Evolutionary conservation across 1,284 basidiomycete species (phyloP).

Genomic region (Fomitopsis schrenkii): DNA sequence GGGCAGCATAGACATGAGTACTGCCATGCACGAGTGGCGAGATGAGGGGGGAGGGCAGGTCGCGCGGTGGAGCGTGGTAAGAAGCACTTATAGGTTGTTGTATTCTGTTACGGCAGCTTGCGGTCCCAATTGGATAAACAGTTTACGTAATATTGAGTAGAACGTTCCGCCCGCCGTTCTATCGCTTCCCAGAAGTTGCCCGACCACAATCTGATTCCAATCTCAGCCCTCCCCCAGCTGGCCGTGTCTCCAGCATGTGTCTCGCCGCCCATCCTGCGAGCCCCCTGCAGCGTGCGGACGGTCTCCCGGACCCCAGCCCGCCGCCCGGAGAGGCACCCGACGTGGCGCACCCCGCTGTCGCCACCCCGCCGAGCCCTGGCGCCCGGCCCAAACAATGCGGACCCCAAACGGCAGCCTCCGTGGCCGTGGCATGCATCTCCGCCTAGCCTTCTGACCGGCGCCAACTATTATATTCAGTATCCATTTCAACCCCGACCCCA

Average conservation of each 20-base stretch:
- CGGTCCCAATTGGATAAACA: constrained; percentile 23
- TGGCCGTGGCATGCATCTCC: background rate
- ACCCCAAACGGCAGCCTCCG: background rate
- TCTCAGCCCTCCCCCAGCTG: constrained; percentile 6
- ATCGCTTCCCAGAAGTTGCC: constrained; percentile 11
- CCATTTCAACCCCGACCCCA: background rate
- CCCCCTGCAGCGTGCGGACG: background rate
- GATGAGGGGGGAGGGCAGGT: constrained; percentile 17
- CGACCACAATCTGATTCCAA: constrained; percentile 20
- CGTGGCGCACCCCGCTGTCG: background rate
- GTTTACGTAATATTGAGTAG: constrained; percentile 19
- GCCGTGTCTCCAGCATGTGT: background rate
- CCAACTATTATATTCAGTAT: background rate
- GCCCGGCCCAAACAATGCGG: background rate
- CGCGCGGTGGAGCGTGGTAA: constrained; percentile 20
- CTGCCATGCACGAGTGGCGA: constrained; percentile 10
- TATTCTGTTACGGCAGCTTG: constrained; percentile 25
- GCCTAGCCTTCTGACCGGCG: constrained; percentile 3
- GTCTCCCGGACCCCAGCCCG: background rate
- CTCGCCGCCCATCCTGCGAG: background rate
- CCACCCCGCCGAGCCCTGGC: background rate
- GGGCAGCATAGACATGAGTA: constrained; percentile 14
- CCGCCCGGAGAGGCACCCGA: background rate
- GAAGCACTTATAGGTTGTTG: constrained; percentile 24
- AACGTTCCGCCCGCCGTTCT: constrained; percentile 19